phyloP scores from a whole-genome alignment of 768 basidiomycete genomes.

The Serendipita vermifera region DNA sequence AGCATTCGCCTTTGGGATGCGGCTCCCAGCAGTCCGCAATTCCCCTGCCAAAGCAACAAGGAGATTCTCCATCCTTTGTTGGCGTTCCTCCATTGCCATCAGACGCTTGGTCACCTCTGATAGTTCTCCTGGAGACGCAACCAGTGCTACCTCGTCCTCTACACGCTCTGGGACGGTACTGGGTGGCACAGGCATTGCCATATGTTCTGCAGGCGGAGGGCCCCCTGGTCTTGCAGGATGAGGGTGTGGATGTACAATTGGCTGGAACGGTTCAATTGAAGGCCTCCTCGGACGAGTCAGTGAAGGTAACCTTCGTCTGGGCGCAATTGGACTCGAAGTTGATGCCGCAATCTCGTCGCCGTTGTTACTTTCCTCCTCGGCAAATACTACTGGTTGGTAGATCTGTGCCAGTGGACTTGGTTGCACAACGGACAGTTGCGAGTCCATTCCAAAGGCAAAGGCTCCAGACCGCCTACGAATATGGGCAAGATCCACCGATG shows the following conservation, averaged over 20 bases:
- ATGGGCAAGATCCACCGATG: slow-evolving; percentile 4
- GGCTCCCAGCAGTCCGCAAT: too few relatives aligned
- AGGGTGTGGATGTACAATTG: background rate
- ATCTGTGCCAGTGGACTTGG: slow-evolving; percentile 61
- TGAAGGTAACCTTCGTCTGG: background rate
- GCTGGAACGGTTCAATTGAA: background rate
- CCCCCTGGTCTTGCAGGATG: slow-evolving; percentile 13
- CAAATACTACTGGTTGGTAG: slow-evolving; percentile 45
- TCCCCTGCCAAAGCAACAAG: slow-evolving; percentile 20
- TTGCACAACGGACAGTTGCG: slow-evolving; percentile 28
- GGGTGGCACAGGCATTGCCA: slow-evolving; percentile 11
- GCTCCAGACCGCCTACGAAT: slow-evolving; percentile 13
- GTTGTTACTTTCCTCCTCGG: slow-evolving; percentile 15
- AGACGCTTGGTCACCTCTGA: slow-evolving; percentile 26
- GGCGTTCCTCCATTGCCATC: slow-evolving; percentile 31
- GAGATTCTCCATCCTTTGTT: slow-evolving; percentile 37
- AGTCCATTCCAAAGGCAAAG: slow-evolving; percentile 18
- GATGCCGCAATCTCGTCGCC: slow-evolving; percentile 21
- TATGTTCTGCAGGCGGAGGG: slow-evolving; percentile 22
- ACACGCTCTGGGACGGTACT: background rate
- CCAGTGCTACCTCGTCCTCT: slow-evolving; percentile 16
- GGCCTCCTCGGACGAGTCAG: background rate
- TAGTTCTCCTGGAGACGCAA: slow-evolving; percentile 17
- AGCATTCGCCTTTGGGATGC: too few relatives aligned
- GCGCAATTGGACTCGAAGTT: background rate